Base-by-base conservation (phyloP, 2,329 filamentous ascomycete species). In the Aspergillus sp. region DNA sequence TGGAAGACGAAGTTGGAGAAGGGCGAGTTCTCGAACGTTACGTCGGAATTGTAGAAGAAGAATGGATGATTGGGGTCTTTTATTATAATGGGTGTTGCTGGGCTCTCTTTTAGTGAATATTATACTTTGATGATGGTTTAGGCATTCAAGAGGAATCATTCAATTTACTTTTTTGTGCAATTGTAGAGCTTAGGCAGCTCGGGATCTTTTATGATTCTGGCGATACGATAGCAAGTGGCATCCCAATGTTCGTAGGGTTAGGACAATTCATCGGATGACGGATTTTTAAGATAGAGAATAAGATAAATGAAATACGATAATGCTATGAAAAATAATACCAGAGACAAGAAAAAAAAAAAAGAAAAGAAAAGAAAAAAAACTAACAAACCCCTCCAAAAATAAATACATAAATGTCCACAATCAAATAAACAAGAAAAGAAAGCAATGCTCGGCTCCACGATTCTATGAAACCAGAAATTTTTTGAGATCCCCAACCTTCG, bases 1-100 rank as follows among this genome's bases (percentile, higher is more conserved):
- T 99, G 95, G 95, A 90, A 96, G 84, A 97, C 93, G 53, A 99
- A 99, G 87, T 81, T 99, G 73, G 90, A 96, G 78, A 96, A 96
- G 87, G 93, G 93, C 78, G 95, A 99, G 83, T 99, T 99, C 79
- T 94, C 90, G 65, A 97, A 97, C 76, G 93, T 97, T 56, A 96
- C 91, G 59, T 91, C 90, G 70, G 81, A 88, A 71, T 76, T 96
- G 66, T 75, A 72, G 24, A 24, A 24, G 24, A 24, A 65, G 49
- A 61, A 47, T 32, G 36, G 16, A 29, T 5, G 36, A 42, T 42
- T n/a, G 16, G 36, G 32, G 11, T 16, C 11, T n/a, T n/a, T 42
- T 42, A 18, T 29, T 52, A 18, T 55, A 39, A 49, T 56, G 54
- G 54, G 53, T 64, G 50, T 46, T 24, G 42, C 16, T 32, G n/a